Evolutionary conservation across 352 stramenopile genomes (phyloP), one percentile per base, ranked within the genome.

Genomic region (Pythium apleroticum): DNA sequence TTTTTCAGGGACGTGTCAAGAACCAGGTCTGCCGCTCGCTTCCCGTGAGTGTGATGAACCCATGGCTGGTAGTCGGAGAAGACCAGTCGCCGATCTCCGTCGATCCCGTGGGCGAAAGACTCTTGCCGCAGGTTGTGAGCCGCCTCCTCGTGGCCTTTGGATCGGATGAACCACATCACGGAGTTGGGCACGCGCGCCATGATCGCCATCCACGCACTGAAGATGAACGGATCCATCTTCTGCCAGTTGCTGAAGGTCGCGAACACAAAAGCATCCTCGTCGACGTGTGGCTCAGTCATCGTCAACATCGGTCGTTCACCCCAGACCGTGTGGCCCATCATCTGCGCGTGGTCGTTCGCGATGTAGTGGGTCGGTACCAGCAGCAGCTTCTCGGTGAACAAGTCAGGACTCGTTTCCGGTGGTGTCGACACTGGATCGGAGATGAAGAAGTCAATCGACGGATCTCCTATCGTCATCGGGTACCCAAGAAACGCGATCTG

Each of bases 161-260:
- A 90, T 33, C 85, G 57, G 17, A 91, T 66, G 39, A 95, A 93
- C 74, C 84, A 88, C 63, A 96, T 77, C n/a, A 91, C 75, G 5
- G 81, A 84, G 2, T 57, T 66, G 0, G 86, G 84, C n/a, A 93
- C 78, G 31, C 82, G 81, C 6, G 63, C 55, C 22, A 96, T 49
- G 45, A 95, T 89, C 31, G 82, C 69, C 85, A 93, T 94, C 86
- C 86, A 96, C 17, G 78, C 80, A 17, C 65, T 67, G 65, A 94
- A 95, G 27, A 92, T 59, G 19, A 45, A 64, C 1, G 86, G 81
- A 43, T 95, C 83, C 65, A 96, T 91, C 74, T 96, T 96, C 69
- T 93, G 86, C 78, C 83, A 94, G 63, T 95, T 93, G 72, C 84
- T 94, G 63, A 96, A 92, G 15, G 83, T 90, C 17, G 84, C 86